These are phyloP conservation scores for Singerocomus inundabilis DNA, from an alignment of 1,284 basidiomycete species.

Conservation along the genomic window DNA sequence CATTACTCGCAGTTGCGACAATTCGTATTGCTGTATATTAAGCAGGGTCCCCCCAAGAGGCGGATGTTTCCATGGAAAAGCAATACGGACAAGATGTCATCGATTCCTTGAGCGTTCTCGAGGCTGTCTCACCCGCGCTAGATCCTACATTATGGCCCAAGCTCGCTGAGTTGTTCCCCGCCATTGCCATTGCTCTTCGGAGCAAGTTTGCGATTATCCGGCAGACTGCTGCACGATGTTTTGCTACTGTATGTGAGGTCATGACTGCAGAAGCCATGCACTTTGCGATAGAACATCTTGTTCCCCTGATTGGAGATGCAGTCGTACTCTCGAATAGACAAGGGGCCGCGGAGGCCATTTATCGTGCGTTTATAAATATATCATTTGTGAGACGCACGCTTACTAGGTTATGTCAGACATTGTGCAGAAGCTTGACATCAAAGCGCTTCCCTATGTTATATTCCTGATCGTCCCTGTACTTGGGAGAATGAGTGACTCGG, in stretches of 20 bases:
- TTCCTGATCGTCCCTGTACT: conserved; percentile 97
- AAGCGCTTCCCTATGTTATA: conserved; percentile 94
- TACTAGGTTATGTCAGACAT: conserved; percentile 58
- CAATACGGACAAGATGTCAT: conserved; percentile 88
- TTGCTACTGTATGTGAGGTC: conserved; percentile 85
- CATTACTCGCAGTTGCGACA: neutral
- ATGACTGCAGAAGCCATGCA: conserved; percentile 87
- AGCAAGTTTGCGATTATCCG: conserved; percentile 89
- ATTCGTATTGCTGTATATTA: conserved; percentile 10
- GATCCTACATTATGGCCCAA: conserved; percentile 69
- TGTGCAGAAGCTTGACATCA: conserved; percentile 89
- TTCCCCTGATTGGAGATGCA: conserved; percentile 87
- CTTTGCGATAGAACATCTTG: conserved; percentile 79
- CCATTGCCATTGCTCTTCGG: conserved; percentile 73
- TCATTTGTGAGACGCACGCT: conserved; percentile 3
- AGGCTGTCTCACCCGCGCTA: conserved; percentile 78
- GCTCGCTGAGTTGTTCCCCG: conserved; percentile 73
- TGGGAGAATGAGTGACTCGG: conserved; percentile 94
- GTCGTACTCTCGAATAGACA: conserved; percentile 79
- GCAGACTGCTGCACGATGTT: conserved; percentile 82
- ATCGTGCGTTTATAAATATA: conserved; percentile 59
- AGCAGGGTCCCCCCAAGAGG: conserved; percentile 52
- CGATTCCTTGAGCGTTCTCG: conserved; percentile 89
- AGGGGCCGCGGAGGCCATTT: conserved; percentile 88
- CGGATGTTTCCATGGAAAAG: conserved; percentile 64